Percentiles rank a stretch among this genome's conserved stretches.
Evolutionary conservation across 2,329 filamentous ascomycete genomes (phyloP).

Genomic region (Sclerotinia trifoliorum): DNA sequence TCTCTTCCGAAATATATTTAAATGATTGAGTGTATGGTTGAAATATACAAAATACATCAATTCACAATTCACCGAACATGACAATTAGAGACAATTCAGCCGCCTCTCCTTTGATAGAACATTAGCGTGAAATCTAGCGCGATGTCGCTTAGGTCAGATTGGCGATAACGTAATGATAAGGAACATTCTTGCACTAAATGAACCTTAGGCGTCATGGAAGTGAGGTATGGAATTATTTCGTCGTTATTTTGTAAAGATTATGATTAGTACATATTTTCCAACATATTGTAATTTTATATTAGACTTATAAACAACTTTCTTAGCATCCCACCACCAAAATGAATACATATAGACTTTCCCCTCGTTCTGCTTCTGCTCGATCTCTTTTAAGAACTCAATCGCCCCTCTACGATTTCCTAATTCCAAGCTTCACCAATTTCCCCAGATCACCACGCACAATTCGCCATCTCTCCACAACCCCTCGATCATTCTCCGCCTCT

Average conservation of each 20-base stretch:
- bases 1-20: not conserved
- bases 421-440: constrained; percentile 39
- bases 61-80: not conserved
- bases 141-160: not conserved
- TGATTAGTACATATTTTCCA: not conserved
- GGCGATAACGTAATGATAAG: constrained; percentile 8
- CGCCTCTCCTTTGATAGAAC: constrained; percentile 18
- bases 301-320: not conserved
- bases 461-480: constrained; percentile 31
- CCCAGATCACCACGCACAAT: constrained; percentile 26
- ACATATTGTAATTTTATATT: not conserved
- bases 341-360: constrained; percentile 21
- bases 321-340: not conserved
- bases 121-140: constrained; percentile 14
- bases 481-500: constrained; percentile 11
- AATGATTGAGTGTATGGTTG: not conserved
- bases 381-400: constrained; percentile 21
- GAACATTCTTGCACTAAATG: not conserved
- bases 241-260: not conserved
- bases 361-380: constrained; percentile 22
- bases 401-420: constrained; percentile 43
- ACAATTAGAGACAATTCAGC: constrained; percentile 6
- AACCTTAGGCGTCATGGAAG: constrained; percentile 8
- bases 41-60: not conserved
- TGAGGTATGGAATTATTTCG: constrained; percentile 1